phyloP scores from a whole-genome alignment of 345 rosid genomes.

The Euphorbia lathyris region DNA sequence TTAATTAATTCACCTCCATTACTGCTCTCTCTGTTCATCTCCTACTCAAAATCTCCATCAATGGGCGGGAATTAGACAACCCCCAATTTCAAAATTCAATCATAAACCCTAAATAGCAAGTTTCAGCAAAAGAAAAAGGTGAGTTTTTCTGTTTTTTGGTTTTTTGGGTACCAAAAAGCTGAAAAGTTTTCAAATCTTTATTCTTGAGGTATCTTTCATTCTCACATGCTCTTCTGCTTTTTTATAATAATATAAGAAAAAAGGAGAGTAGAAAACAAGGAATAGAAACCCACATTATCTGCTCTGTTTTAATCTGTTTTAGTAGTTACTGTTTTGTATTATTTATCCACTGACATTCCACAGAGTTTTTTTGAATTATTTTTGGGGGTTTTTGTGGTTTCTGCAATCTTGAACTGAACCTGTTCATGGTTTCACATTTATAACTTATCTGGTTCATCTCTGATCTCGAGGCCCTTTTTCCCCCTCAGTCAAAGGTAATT shows the following conservation, averaged over 20 bases:
- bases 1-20: background rate
- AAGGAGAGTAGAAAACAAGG: constrained; percentile 19
- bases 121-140: constrained; percentile 3
- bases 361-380: constrained; percentile 24
- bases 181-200: constrained; percentile 28
- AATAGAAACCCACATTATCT: constrained; percentile 33
- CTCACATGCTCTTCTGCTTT: constrained; percentile 23
- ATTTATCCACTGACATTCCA: constrained; percentile 33
- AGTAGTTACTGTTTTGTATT: constrained; percentile 1
- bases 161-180: constrained; percentile 22
- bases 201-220: background rate
- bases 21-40: too few relatives aligned
- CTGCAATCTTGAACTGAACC: constrained; percentile 22
- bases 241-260: background rate
- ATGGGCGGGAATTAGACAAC: constrained; percentile 39
- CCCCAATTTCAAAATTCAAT: constrained; percentile 24
- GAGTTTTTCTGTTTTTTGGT: background rate
- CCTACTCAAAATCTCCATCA: background rate
- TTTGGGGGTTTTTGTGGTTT: background rate
- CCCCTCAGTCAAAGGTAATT: constrained; percentile 30
- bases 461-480: constrained; percentile 15
- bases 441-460: constrained; percentile 21
- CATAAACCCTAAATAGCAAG: too few relatives aligned
- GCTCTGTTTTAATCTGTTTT: background rate
- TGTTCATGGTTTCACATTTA: constrained; percentile 21